phyloP scores from a whole-genome alignment of 1,139 yeast genomes.

The Pichia sp. region DNA sequence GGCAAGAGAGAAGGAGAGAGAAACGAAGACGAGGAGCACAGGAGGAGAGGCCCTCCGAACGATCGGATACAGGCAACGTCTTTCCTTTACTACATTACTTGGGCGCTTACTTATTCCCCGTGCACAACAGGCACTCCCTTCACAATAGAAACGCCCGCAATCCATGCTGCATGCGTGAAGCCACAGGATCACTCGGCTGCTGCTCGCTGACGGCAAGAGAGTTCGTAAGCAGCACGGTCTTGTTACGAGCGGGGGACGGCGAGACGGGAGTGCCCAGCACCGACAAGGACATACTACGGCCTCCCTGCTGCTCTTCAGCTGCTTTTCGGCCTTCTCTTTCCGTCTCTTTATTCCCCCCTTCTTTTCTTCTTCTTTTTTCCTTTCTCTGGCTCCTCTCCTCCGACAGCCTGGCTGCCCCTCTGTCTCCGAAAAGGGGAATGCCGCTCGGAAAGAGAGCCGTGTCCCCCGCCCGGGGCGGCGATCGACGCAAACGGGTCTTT shows the following conservation, averaged over 20 bases:
- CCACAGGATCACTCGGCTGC: conserved; percentile 9
- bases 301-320: neutral
- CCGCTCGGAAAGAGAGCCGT: neutral
- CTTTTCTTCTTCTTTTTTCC: neutral
- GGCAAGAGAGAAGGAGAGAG: neutral
- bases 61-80: neutral
- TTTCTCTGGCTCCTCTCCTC: neutral
- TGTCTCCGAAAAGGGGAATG: neutral
- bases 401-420: neutral
- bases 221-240: neutral
- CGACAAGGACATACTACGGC: neutral
- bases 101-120: no score
- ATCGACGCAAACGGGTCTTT: neutral
- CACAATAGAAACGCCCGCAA: neutral
- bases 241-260: neutral
- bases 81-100: no score
- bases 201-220: neutral
- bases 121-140: neutral
- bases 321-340: neutral
- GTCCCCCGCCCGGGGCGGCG: neutral
- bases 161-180: neutral
- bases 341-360: neutral
- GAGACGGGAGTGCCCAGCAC: neutral
- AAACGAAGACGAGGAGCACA: neutral
- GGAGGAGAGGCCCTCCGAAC: neutral